Percentiles rank a stretch among this genome's conserved stretches.
Conservation (phyloP, 768 basidiomycete species). For the Rossbeevera mucosa region DNA sequence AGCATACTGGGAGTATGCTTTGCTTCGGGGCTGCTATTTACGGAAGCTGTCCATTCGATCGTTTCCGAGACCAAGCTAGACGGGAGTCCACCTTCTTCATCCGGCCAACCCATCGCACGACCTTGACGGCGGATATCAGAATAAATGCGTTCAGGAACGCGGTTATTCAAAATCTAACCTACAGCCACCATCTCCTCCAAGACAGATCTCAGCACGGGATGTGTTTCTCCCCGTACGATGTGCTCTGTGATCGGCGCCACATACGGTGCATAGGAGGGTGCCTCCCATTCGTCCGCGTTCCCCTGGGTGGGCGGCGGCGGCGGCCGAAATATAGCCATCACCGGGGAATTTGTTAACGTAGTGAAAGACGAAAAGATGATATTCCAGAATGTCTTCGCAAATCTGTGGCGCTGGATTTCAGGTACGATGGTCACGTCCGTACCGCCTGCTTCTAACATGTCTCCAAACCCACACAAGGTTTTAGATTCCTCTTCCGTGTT, state of each 20-base stretch:
- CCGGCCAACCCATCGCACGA: conserved; percentile 37
- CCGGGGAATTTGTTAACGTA: conserved; percentile 45
- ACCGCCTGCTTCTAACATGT: conserved; percentile 45
- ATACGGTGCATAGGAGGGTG: conserved; percentile 37
- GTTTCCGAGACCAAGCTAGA: conserved; percentile 37
- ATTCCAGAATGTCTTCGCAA: conserved; percentile 63
- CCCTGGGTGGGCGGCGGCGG: conserved; percentile 27
- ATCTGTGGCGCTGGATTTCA: conserved; percentile 62
- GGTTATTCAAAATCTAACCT: conserved; percentile 24
- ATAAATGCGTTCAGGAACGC: not conserved
- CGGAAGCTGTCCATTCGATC: conserved; percentile 35
- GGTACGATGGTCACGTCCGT: conserved; percentile 43
- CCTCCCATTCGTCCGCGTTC: conserved; percentile 14
- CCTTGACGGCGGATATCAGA: conserved; percentile 8
- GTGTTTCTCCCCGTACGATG: conserved; percentile 38
- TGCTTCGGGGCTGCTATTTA: conserved; percentile 41
- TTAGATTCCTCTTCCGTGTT: conserved; percentile 41
- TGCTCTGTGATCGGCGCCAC: conserved; percentile 38
- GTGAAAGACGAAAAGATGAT: conserved; percentile 49
- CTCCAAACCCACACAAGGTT: conserved; percentile 42
- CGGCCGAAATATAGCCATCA: conserved; percentile 49
- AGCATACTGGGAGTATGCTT: conserved; percentile 58
- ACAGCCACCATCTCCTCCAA: conserved; percentile 44
- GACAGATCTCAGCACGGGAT: conserved; percentile 44
- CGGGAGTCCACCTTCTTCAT: conserved; percentile 43